Evolutionary conservation across 2,329 filamentous ascomycete genomes (phyloP).

Genomic region (Clarireedia paspali): DNA sequence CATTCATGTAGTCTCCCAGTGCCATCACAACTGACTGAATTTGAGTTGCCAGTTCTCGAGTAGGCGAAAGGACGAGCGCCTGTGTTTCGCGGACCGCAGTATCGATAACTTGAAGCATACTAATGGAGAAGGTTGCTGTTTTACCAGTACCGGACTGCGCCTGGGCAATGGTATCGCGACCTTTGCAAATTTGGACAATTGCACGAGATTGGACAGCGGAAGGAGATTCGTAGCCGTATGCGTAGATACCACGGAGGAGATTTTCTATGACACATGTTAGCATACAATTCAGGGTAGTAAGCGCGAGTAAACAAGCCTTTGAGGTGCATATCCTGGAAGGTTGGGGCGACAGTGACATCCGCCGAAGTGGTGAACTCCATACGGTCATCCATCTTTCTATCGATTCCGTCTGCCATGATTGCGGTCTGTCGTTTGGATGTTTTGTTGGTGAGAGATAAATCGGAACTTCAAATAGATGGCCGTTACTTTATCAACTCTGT

Average conservation of each 20-base stretch:
- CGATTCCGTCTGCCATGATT: constrained; percentile 80
- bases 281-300: not conserved
- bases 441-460: constrained; percentile 3
- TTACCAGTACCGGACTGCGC: constrained; percentile 96
- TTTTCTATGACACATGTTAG: constrained; percentile 53
- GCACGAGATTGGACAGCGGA: constrained; percentile 96
- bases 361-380: constrained; percentile 99
- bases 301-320: constrained; percentile 50
- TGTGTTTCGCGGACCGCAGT: constrained; percentile 88
- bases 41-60: constrained; percentile 92
- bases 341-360: constrained; percentile 91
- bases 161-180: constrained; percentile 96
- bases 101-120: constrained; percentile 92
- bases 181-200: constrained; percentile 98
- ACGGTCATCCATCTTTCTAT: constrained; percentile 88
- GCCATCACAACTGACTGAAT: constrained; percentile 99
- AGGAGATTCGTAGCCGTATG: constrained; percentile 96
- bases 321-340: constrained; percentile 87
- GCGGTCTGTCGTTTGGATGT: constrained; percentile 10
- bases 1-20: constrained; percentile 99
- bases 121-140: constrained; percentile 94
- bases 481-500: not conserved
- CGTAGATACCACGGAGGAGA: constrained; percentile 92
- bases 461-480: constrained; percentile 1
- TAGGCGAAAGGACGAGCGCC: constrained; percentile 91